Evolutionary conservation across 352 stramenopile genomes (phyloP), one percentile per base, ranked within the genome.

Genomic region (Globisporangium paroecandrum): DNA sequence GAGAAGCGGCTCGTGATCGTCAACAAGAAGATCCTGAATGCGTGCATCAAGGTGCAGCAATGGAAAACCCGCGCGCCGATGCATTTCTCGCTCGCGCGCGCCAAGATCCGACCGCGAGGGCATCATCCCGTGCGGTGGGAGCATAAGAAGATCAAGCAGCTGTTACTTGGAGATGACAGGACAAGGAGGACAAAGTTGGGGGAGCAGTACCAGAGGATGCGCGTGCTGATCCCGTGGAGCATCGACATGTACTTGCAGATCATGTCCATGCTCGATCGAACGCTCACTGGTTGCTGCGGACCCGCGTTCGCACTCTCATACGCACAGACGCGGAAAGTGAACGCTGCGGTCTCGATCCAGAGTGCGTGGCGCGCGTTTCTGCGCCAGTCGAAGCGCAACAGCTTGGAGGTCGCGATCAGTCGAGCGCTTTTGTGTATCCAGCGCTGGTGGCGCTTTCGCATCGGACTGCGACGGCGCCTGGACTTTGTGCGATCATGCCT

Each of bases 231-330:
- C 29, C 82, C 82, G 2, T 91, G 79, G 79, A 93, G 81, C 12
- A 83, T 93, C 62, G 84, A 91, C 59, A 93, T 93, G 84, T 89
- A 91, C 46, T 46, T 90, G 68, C 81, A 89, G 47, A 75, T 93
- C 41, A 77, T 87, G 61, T 59, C 78, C 4, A 75, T 71, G 54
- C 72, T 87, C n/a, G 61, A 89, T 56, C 64, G 68, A 4, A 27
- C 24, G 20, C 22, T 60, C 27, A 55, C 25, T 20, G n/a, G n/a
- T 4, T 47, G 36, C 47, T 64, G 64, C 65, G 49, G 56, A 7
- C 46, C 81, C 4, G 64, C 73, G 12, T 85, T 92, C 68, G 79
- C 79, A 8, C 53, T 93, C 27, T 72, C 82, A 15, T 91, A 89
- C 61, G 76, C 87, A 27, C 74, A 89, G 6, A 76, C 59, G 13